These are phyloP conservation scores for Paspalum vaginatum DNA, from an alignment of 176 grass and related monocot genomes.

Conservation along the genomic window DNA sequence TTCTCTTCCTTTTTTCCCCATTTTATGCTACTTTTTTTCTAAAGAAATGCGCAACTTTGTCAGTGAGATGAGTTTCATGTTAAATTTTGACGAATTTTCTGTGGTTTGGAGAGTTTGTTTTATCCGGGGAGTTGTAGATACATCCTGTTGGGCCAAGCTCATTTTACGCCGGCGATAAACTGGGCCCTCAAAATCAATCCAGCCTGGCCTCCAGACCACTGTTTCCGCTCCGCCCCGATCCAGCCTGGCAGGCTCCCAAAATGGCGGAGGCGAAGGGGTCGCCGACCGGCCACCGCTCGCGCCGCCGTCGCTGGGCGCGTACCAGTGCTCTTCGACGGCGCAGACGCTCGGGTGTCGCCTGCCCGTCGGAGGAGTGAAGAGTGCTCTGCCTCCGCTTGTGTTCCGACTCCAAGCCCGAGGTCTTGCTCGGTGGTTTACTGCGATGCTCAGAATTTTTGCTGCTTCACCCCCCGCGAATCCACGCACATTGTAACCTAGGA, in stretches of 20 bases:
- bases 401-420: not conserved
- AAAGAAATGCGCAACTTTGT: not conserved
- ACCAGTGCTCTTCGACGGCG: not conserved
- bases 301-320: not conserved
- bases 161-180: not conserved
- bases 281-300: not conserved
- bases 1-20: not conserved
- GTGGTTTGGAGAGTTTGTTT: not conserved
- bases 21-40: not conserved
- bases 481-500: not conserved
- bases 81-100: not conserved
- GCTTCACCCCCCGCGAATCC: not conserved
- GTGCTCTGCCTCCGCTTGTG: not conserved
- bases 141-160: not conserved
- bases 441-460: not conserved
- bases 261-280: slow-evolving; percentile 3
- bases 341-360: not conserved
- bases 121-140: not conserved
- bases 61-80: too few species aligned
- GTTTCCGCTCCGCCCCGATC: too few species aligned
- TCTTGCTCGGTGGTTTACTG: not conserved
- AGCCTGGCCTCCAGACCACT: not conserved
- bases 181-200: not conserved
- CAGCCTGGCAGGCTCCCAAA: not conserved
- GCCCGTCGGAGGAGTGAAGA: not conserved